Percentiles rank a stretch among this genome's conserved stretches.
Evolutionary conservation across 257 asterid genomes (phyloP).

Genomic region (Rehmannia glutinosa): DNA sequence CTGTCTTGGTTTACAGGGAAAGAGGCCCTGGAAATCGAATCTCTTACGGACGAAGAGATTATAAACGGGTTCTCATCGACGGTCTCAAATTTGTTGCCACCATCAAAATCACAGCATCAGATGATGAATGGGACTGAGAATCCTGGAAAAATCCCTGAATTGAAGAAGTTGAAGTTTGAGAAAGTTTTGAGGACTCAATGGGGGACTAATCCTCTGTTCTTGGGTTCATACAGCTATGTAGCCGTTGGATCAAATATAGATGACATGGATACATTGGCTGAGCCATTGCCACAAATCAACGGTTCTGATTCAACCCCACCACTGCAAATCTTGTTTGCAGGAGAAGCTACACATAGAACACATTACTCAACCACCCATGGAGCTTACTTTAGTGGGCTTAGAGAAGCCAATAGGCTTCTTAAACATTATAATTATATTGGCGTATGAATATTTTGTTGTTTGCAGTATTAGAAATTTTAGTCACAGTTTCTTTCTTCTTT

Average conservation of each 20-base stretch:
- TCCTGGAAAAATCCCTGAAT: not conserved
- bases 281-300: conserved; percentile 54
- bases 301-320: conserved; percentile 22
- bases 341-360: conserved; percentile 83
- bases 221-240: conserved; percentile 79
- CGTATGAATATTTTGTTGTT: conserved; percentile 20
- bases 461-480: conserved; percentile 27
- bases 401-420: conserved; percentile 92
- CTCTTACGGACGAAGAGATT: conserved; percentile 55
- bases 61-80: conserved; percentile 54
- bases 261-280: conserved; percentile 76
- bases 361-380: conserved; percentile 97
- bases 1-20: conserved; percentile 82
- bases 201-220: conserved; percentile 85
- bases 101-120: not conserved
- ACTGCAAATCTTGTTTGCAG: conserved; percentile 77
- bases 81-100: conserved; percentile 41
- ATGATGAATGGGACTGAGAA: conserved; percentile 23
- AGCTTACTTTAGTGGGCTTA: conserved; percentile 80
- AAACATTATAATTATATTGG: conserved; percentile 48
- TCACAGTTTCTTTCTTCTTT: not conserved
- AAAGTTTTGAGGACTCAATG: conserved; percentile 64
- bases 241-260: conserved; percentile 81
- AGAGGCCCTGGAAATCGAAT: conserved; percentile 70
- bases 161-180: conserved; percentile 22